Base-by-base conservation (phyloP, 1,139 yeast genomes). In the Kluyveromyces sp. region DNA sequence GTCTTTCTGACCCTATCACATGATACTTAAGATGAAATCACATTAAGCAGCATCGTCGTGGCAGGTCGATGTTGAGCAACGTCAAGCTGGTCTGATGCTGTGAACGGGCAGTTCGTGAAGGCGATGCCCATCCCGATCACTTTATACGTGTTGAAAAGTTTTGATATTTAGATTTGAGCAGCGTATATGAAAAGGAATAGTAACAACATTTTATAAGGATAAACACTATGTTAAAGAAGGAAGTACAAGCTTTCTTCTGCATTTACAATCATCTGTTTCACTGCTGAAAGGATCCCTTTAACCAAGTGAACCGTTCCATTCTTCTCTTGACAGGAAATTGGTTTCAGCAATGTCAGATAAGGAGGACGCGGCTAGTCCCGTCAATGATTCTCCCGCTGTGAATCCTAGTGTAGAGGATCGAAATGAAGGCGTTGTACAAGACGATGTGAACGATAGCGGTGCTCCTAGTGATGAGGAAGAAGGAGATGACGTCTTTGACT, bases 401-500 rank as follows among this genome's bases (percentile, higher is more conserved):
- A 40, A 58, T 47, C 49, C 67, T 57, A 28, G 65, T 6, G 26
- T 22, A 18, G 36, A 63, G 34, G 60, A 58, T 20, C 50, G 45
- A 9, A 6, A 9, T 22, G 26, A 22, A 9, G 26, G 8, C 20
- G 45, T 65, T 49, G 49, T 56, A 34, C 67, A 61, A 26, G 66
- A 60, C 22, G 63, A 55, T 29, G 40, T 43, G 4, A 50, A 46
- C 30, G 61, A 52, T 11, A 56, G 54, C 15, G 51, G 47, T 17
- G 54, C 53, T 26, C 64, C 64, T 11, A 58, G 73, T 38, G 75
- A 70, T 39, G 76, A 70, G 43, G 68, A 68, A 42, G 70, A 66
- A 43, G 70, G 68, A 34, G 68, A 67, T 29, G 73, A 74, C 48
- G 76, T 74, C 15, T 72, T 77, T 48, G 86, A 80, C 50, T 82